These are phyloP conservation scores for Spinellus fusiger DNA, from an alignment of 192 early-diverging fungal species.

Conservation along the genomic window DNA sequence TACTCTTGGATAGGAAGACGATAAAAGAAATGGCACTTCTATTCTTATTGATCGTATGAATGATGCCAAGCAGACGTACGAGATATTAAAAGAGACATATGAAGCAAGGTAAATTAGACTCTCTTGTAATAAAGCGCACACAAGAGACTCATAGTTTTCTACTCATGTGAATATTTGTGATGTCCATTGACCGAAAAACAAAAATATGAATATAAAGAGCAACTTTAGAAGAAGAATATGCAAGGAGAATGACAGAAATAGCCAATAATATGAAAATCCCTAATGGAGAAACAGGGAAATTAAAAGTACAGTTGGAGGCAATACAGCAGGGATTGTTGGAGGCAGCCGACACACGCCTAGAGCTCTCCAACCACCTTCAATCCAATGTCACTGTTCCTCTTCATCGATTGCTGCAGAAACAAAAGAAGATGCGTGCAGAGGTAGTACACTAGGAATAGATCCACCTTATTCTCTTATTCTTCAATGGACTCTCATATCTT, in stretches of 20 bases:
- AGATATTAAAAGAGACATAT: constrained; percentile 8
- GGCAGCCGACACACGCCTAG: not conserved
- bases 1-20: constrained; percentile 6
- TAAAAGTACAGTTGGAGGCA: not conserved
- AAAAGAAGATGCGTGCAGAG: not conserved
- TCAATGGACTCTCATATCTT: not conserved
- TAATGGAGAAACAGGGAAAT: not conserved
- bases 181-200: not conserved
- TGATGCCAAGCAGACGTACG: constrained; percentile 13
- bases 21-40: constrained; percentile 8
- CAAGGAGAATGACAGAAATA: constrained; percentile 3
- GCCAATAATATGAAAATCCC: constrained; percentile 1
- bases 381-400: constrained; percentile 1
- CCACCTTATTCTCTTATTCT: not conserved
- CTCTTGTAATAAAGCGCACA: too few relatives aligned
- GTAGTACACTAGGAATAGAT: not conserved
- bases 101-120: constrained; percentile 18
- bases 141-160: not conserved
- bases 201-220: constrained; percentile 7
- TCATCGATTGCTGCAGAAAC: not conserved
- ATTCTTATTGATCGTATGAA: constrained; percentile 9
- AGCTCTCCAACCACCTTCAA: not conserved
- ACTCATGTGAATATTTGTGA: not conserved
- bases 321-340: not conserved
- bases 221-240: constrained; percentile 8